A percentile compares a stretch with the other conserved stretches of the same genome.
These are phyloP conservation scores for Ceriops decandra DNA, from an alignment of 345 rosid species.

Conservation along the genomic window DNA sequence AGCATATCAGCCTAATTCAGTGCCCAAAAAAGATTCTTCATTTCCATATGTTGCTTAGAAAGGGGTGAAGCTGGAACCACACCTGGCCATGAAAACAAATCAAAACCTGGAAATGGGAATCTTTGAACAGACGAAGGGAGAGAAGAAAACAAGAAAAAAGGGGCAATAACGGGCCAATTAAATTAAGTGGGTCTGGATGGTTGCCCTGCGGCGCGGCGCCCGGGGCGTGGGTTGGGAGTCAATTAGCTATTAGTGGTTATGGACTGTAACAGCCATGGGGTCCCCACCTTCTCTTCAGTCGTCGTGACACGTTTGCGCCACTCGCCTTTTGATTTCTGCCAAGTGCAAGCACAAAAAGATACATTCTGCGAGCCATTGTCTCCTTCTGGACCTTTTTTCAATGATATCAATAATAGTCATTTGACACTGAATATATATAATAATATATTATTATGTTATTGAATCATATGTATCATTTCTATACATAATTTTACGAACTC, in stretches of 20 bases:
- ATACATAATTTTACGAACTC: no score
- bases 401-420: no score
- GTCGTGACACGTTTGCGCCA: slow-evolving; percentile 22
- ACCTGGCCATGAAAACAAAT: not conserved
- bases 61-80: no score
- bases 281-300: slow-evolving; percentile 4
- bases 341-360: not conserved
- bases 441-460: no score
- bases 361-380: not conserved
- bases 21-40: no score
- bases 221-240: not conserved
- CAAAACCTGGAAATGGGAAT: not conserved
- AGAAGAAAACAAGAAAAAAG: not conserved
- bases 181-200: not conserved
- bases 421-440: no score
- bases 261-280: slow-evolving; percentile 16
- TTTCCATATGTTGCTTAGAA: no score
- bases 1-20: no score
- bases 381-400: not conserved
- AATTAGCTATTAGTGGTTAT: not conserved
- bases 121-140: not conserved
- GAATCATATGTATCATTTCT: no score
- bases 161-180: not conserved
- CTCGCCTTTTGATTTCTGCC: slow-evolving; percentile 15
- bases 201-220: no score